A percentile compares a stretch with the other conserved stretches of the same genome.
These are phyloP conservation scores for Lachnellula cervina DNA, from an alignment of 2,329 filamentous ascomycete species.

Conservation along the genomic window DNA sequence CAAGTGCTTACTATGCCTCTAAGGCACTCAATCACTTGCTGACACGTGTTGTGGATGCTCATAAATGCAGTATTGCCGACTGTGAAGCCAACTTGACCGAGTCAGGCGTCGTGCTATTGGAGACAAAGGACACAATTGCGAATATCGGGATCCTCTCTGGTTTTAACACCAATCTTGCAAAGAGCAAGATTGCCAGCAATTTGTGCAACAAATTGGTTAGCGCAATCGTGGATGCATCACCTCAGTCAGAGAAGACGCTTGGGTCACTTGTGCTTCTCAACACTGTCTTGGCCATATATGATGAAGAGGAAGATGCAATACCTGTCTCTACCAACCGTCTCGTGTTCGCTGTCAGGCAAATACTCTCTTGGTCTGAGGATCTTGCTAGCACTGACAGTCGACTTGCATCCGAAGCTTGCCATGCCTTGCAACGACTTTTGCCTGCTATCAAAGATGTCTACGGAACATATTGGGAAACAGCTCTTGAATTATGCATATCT, in stretches of 20 bases:
- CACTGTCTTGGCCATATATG: constrained; percentile 47
- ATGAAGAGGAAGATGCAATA: constrained; percentile 42
- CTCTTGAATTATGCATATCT: constrained; percentile 52
- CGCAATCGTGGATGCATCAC: constrained; percentile 49
- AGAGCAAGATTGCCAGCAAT: constrained; percentile 45
- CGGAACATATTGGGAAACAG: constrained; percentile 76
- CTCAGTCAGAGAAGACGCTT: constrained; percentile 41
- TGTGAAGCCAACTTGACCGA: constrained; percentile 6
- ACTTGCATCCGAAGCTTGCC: constrained; percentile 48
- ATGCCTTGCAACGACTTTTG: constrained; percentile 57
- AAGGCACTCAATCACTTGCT: constrained; percentile 48
- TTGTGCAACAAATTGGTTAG: constrained; percentile 58
- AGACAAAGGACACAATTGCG: constrained; percentile 23
- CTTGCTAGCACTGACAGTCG: constrained; percentile 40
- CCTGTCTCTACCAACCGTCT: constrained; percentile 49
- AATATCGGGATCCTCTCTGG: constrained; percentile 45
- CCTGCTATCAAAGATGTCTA: constrained; percentile 77
- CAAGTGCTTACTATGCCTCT: constrained; percentile 43
- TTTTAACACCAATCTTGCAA: constrained; percentile 44
- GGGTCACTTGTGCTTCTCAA: constrained; percentile 50
- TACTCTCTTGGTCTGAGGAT: constrained; percentile 65
- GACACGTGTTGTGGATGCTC: constrained; percentile 41
- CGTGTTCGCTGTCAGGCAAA: constrained; percentile 74
- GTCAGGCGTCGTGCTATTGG: neutral
- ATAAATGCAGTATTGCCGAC: constrained; percentile 43